phyloP scores from a whole-genome alignment of 2,329 filamentous ascomycete genomes.

The Teratosphaeria zuluensis region DNA sequence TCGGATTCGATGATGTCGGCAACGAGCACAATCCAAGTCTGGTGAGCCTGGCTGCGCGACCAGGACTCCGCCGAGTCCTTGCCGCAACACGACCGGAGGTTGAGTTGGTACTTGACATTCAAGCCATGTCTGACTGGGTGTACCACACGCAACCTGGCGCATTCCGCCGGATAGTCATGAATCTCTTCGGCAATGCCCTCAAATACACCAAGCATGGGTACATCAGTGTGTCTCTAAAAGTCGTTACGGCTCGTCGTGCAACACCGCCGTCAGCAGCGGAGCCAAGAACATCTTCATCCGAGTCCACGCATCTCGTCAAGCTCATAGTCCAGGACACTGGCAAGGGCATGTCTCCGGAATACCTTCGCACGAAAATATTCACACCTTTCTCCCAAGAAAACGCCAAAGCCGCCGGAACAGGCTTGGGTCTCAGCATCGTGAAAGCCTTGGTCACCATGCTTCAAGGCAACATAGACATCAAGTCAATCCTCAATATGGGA shows the following conservation, averaged over 20 bases:
- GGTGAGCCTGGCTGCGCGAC: background rate
- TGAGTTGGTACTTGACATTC: background rate
- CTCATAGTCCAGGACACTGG: slow-evolving; percentile 51
- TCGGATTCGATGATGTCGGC: background rate
- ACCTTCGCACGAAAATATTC: slow-evolving; percentile 50
- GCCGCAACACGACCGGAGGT: background rate
- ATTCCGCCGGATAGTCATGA: slow-evolving; percentile 37
- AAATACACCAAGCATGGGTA: slow-evolving; percentile 36
- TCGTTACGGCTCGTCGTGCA: slow-evolving; percentile 4
- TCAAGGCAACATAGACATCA: slow-evolving; percentile 49
- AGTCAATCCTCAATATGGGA: slow-evolving; percentile 15
- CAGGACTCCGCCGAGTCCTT: background rate
- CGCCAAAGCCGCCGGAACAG: slow-evolving; percentile 48
- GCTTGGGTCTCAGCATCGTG: slow-evolving; percentile 58
- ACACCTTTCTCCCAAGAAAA: slow-evolving; percentile 58
- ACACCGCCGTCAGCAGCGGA: background rate
- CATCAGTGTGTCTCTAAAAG: slow-evolving; percentile 24
- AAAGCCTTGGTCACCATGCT: slow-evolving; percentile 49
- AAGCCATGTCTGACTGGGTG: slow-evolving; percentile 8
- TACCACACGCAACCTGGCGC: slow-evolving; percentile 26
- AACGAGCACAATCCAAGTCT: background rate
- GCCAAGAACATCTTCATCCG: slow-evolving; percentile 1
- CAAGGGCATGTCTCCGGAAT: slow-evolving; percentile 55
- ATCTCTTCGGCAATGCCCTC: slow-evolving; percentile 36
- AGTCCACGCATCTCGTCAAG: slow-evolving; percentile 9